A percentile compares a stretch with the other conserved stretches of the same genome.
phyloP scores from a whole-genome alignment of 2,329 filamentous ascomycete genomes.

The Neonectria hederae region DNA sequence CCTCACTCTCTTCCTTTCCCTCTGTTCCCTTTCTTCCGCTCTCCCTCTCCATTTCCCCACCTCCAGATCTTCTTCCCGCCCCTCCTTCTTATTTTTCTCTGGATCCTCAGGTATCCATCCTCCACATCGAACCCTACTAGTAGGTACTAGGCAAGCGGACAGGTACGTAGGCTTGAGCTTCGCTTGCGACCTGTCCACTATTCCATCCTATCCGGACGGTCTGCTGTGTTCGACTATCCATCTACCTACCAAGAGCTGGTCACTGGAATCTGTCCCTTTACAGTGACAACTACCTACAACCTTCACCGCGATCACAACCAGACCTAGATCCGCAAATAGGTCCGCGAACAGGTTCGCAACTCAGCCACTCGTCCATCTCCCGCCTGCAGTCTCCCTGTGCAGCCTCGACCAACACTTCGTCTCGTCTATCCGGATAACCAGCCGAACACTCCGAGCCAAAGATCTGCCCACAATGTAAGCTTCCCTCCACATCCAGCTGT shows the following conservation, averaged over 20 bases:
- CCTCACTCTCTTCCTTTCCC: not conserved
- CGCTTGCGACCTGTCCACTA: not conserved
- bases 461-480: slow-evolving; percentile 35
- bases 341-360: not conserved
- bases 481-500: slow-evolving; percentile 1
- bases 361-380: slow-evolving; percentile 1
- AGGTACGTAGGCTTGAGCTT: not conserved
- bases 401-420: not conserved
- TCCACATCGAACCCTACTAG: not conserved
- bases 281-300: not conserved
- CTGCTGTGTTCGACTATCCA: not conserved
- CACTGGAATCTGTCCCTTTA: not conserved
- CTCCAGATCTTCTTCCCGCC: slow-evolving; percentile 12
- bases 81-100: slow-evolving; percentile 1
- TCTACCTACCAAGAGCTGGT: not conserved
- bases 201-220: not conserved
- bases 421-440: not conserved
- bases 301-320: not conserved
- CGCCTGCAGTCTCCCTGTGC: not conserved
- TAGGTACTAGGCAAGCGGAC: slow-evolving; percentile 8
- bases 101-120: not conserved
- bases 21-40: not conserved
- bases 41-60: slow-evolving; percentile 12
- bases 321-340: not conserved
- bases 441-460: not conserved